A percentile compares a stretch with the other conserved stretches of the same genome.
These are phyloP conservation scores for Botrytis medusae DNA, from an alignment of 2,329 filamentous ascomycete species.

Conservation along the genomic window DNA sequence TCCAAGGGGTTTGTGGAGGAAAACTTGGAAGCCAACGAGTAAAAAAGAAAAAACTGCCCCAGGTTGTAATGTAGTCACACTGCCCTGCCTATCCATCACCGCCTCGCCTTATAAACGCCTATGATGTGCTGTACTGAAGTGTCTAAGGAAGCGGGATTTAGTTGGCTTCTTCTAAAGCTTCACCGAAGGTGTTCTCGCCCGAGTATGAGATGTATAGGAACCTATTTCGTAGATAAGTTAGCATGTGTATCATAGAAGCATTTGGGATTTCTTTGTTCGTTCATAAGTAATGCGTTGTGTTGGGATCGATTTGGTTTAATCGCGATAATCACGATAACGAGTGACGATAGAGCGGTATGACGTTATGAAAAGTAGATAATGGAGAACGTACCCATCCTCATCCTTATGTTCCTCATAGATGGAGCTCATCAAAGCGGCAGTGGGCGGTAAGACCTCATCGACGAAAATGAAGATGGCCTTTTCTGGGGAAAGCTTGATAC, in stretches of 20 bases:
- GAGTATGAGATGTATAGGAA: constrained; percentile 98
- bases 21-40: neutral
- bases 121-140: constrained; percentile 16
- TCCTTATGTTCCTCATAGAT: constrained; percentile 99
- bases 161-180: constrained; percentile 18
- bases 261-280: neutral
- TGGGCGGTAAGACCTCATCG: constrained; percentile 94
- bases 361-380: constrained; percentile 35
- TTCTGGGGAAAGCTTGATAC: constrained; percentile 98
- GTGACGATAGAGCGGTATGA: constrained; percentile 16
- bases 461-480: constrained; percentile 99
- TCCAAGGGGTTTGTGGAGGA: neutral
- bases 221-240: constrained; percentile 26
- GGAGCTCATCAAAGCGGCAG: constrained; percentile 96
- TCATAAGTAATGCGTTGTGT: neutral
- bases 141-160: constrained; percentile 12
- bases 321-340: constrained; percentile 19
- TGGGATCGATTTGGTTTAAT: neutral
- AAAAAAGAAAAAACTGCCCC: constrained; percentile 22
- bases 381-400: constrained; percentile 56
- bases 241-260: neutral
- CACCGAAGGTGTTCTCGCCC: constrained; percentile 97
- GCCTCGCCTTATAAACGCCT: constrained; percentile 17
- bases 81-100: constrained; percentile 21
- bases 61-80: constrained; percentile 22